Evolutionary conservation across 1,284 basidiomycete genomes (phyloP), one percentile per base, ranked within the genome.

Genomic region (Inonotus obliquus): DNA sequence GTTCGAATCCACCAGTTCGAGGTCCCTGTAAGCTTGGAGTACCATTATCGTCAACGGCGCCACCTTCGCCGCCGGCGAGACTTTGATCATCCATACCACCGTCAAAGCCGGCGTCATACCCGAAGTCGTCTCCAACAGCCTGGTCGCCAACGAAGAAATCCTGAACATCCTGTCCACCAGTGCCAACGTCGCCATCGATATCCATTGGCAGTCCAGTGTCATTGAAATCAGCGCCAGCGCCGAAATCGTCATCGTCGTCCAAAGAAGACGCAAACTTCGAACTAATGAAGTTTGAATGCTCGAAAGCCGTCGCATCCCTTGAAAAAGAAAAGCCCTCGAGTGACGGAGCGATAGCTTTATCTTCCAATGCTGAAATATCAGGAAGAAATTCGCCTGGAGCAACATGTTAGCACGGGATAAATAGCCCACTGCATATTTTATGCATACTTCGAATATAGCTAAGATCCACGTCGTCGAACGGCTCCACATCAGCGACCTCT

Each of bases 291-390:
- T 65, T 65, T 32, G 71, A 71, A 14, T 73, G 83, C 65, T 92
- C 87, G 25, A 86, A 78, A 10, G 81, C 76, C 70, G 82, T 82
- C 7, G 81, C 74, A 66, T 83, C 79, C 62, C 81, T 83, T 23
- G 82, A 75, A 71, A 97, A 97, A 1, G 87, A 84, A 77, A 98
- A 98, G 27, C 80, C 83, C 5, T 84, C 78, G 0, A 98, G 79
- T 0, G 92, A 92, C 60, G 88, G 87, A 4, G 89, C 89, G 60
- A 98, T 94, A 32, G 83, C 84, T 66, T 83, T 87, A 55, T 81
- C 78, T 47, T 89, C 83, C 5, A 92, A 73, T 14, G 76, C 74
- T 32, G 81, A 75, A n/a, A 89, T 70, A 57, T 88, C 80, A 1
- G 91, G 87, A 19, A 96, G 72, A 73, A 89, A 93, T 59, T 87